Evolutionary conservation across 176 grass and related monocot genomes (phyloP).

Genomic region (bread wheat (Triticum aestivum)): DNA sequence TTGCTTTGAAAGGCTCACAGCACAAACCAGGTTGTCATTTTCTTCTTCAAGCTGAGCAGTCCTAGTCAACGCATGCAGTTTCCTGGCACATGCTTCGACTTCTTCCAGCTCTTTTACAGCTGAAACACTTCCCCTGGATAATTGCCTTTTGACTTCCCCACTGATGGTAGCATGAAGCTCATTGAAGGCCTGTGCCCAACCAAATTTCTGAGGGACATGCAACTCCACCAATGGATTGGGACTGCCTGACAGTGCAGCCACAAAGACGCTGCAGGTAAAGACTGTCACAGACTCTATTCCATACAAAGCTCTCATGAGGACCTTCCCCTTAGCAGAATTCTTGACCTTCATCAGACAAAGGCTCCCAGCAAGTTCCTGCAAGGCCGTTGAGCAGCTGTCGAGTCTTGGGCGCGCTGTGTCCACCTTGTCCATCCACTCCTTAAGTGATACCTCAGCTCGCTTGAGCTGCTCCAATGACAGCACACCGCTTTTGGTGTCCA

Average conservation of each 20-base stretch:
- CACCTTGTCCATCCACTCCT: constrained; percentile 56
- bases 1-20: constrained; percentile 28
- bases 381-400: constrained; percentile 43
- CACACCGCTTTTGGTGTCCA: constrained; percentile 21
- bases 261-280: constrained; percentile 53
- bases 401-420: constrained; percentile 46
- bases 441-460: constrained; percentile 41
- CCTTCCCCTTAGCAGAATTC: constrained; percentile 73
- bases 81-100: constrained; percentile 51
- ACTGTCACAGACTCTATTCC: constrained; percentile 67
- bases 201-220: constrained; percentile 62
- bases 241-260: constrained; percentile 50
- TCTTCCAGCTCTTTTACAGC: constrained; percentile 68
- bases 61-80: constrained; percentile 38
- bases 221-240: constrained; percentile 49
- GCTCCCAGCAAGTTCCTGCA: constrained; percentile 57
- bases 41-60: constrained; percentile 26
- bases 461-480: constrained; percentile 52
- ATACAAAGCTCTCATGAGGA: constrained; percentile 71
- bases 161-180: constrained; percentile 53
- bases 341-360: constrained; percentile 66
- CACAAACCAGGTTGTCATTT: constrained; percentile 21
- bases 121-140: constrained; percentile 23
- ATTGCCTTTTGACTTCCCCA: constrained; percentile 37
- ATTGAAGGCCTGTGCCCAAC: constrained; percentile 67